Evolutionary conservation across 2,329 filamentous ascomycete species (phyloP).

Genomic region (Trichoderma harzianum): DNA sequence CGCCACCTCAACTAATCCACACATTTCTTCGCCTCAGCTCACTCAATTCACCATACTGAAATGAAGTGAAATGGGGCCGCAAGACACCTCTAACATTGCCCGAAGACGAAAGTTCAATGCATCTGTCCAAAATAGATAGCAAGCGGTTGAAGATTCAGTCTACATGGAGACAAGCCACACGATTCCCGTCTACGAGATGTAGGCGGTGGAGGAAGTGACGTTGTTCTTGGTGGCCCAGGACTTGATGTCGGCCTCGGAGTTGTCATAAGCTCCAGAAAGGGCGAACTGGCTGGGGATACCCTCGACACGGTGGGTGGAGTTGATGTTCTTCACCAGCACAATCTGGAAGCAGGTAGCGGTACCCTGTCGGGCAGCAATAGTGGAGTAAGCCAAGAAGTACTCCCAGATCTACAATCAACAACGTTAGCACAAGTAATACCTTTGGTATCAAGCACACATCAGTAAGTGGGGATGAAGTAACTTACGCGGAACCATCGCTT

Average conservation of each 20-base stretch:
- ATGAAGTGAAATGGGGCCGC: not conserved
- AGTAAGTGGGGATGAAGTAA: not conserved
- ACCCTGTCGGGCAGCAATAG: conserved; percentile 82
- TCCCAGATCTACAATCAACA: conserved; percentile 71
- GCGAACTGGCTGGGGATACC: conserved; percentile 69
- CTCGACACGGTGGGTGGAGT: conserved; percentile 80
- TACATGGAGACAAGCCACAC: not conserved
- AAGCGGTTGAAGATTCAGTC: not conserved
- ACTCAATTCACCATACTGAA: not conserved
- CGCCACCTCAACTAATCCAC: not conserved
- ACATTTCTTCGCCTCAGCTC: not conserved
- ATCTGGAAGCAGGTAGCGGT: conserved; percentile 87
- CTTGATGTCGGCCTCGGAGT: conserved; percentile 33
- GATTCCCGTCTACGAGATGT: conserved; percentile 23
- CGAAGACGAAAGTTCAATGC: not conserved
- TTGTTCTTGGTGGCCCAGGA: conserved; percentile 38
- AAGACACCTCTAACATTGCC: not conserved
- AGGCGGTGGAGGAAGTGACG: conserved; percentile 32
- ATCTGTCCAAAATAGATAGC: conserved; percentile 3
- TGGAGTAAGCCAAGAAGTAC: conserved; percentile 83
- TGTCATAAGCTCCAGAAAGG: conserved; percentile 58
- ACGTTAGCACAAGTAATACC: not conserved
- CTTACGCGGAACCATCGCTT: conserved; percentile 90
- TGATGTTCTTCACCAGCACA: conserved; percentile 86
- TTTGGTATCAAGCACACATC: no score